phyloP scores from a whole-genome alignment of 371 early-diverging fungal species.

The Mucor lusitanicus region DNA sequence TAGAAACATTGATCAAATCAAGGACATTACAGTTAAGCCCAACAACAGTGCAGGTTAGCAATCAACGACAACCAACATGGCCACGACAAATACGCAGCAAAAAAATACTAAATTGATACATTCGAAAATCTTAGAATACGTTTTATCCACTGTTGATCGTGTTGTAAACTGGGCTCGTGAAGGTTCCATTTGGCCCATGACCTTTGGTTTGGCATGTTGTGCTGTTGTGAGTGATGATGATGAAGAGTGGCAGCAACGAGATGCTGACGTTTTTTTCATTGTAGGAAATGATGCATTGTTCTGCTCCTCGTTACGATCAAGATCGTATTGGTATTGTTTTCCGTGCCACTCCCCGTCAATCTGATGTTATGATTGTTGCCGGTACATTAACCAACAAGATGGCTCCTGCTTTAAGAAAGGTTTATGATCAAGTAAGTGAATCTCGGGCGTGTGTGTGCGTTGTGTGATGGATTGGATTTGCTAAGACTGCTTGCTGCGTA shows the following conservation, averaged over 20 bases:
- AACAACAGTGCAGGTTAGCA: slow-evolving; percentile 53
- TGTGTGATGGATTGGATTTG: background rate
- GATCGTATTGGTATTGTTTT: slow-evolving; percentile 97
- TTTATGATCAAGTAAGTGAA: slow-evolving; percentile 83
- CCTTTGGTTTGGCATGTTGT: slow-evolving; percentile 98
- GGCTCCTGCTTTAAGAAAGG: slow-evolving; percentile 97
- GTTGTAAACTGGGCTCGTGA: slow-evolving; percentile 95
- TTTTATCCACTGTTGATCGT: slow-evolving; percentile 86
- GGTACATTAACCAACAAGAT: slow-evolving; percentile 98
- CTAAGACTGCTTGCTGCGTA: background rate
- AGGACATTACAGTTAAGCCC: slow-evolving; percentile 49
- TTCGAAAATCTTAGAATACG: slow-evolving; percentile 55
- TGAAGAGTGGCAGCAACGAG: background rate
- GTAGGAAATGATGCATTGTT: slow-evolving; percentile 98
- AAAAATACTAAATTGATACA: background rate
- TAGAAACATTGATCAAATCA: slow-evolving; percentile 52
- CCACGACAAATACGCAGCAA: background rate
- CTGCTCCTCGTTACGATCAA: slow-evolving; percentile 97
- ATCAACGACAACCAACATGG: background rate
- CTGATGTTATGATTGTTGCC: slow-evolving; percentile 99
- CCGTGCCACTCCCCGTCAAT: slow-evolving; percentile 97
- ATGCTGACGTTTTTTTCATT: background rate
- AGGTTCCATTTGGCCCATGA: slow-evolving; percentile 96
- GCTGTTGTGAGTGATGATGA: slow-evolving; percentile 65
- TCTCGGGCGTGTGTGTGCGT: background rate